Conservation (phyloP, 768 basidiomycete species). For the Lentinula sp. region DNA sequence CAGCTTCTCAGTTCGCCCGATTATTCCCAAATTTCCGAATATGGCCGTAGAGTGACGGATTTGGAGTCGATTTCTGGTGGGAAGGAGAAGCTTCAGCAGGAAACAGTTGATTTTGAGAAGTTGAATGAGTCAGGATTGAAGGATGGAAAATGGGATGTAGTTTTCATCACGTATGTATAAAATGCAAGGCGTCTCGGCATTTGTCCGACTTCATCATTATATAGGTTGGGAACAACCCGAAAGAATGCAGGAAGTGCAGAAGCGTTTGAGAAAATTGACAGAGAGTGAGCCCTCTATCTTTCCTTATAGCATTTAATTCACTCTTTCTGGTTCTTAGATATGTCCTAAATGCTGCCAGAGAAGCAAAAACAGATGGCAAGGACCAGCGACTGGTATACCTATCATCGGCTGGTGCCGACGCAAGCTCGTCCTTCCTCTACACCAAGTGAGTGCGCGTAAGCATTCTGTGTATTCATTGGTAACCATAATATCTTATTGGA, state of each 20-base stretch:
- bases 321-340: conserved; percentile 35
- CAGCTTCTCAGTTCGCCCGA: conserved; percentile 53
- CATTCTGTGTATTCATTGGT: background rate
- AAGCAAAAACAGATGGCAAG: conserved; percentile 46
- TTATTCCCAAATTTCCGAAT: conserved; percentile 59
- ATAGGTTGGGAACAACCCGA: conserved; percentile 60
- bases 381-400: conserved; percentile 63
- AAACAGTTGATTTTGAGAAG: conserved; percentile 65
- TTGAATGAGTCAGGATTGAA: conserved; percentile 43
- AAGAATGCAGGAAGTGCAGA: conserved; percentile 55
- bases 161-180: conserved; percentile 56
- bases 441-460: conserved; percentile 22
- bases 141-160: conserved; percentile 64
- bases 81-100: conserved; percentile 61
- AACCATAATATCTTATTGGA: no score
- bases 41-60: conserved; percentile 57
- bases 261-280: conserved; percentile 71
- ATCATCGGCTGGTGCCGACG: conserved; percentile 46
- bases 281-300: conserved; percentile 44
- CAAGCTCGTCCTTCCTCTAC: conserved; percentile 48
- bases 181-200: background rate
- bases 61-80: conserved; percentile 27
- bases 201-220: background rate
- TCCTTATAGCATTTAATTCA: background rate
- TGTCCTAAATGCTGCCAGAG: conserved; percentile 67